Evolutionary conservation across 2,329 filamentous ascomycete species (phyloP), one percentile per base, ranked within the genome.

Genomic region (Orbilia brochopaga): DNA sequence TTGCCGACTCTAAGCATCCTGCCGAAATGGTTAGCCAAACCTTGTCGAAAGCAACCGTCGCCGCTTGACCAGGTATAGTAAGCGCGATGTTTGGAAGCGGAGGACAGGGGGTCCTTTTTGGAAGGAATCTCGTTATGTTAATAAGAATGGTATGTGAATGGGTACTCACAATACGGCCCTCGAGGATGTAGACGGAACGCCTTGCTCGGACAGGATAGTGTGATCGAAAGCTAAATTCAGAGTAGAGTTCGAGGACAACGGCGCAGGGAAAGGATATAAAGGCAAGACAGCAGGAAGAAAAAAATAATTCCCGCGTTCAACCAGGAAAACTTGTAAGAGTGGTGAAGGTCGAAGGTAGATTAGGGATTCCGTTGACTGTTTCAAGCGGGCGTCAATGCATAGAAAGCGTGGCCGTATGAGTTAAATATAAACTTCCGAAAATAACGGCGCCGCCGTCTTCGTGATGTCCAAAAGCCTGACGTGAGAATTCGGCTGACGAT

Each of bases 381-480:
- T 21, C 17, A 15, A 21, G 5, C 8, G 48, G 46, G 58, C 27
- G 55, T 59, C 52, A 51, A 69, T 70, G 59, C 54, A 64, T 59
- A 59, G 35, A 37, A 54, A 70, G 54, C 58, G 59, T 55, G 53
- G 50, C 27, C 23, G 55, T 70, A 42, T 35, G 59, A 55, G 61
- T 70, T 42, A 55, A 42, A 51, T 70, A 70, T 70, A 55, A 70
- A 70, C 66, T 70, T 50, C 66, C 66, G 66, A 62, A 64, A 59
- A 59, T 30, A 59, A 70, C 66, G 21, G 32, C 40, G 53, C 46
- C 30, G 46, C 57, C 46, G 53, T 58, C 57, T 69, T 54, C 52
- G 46, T 11, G 57, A 46, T 60, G 40, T 44, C 13, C 63, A 52
- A 61, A 58, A 32, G 40, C 40, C 59, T 59, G 59, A 30, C 27